Evolutionary conservation across 2,329 filamentous ascomycete species (phyloP).

Genomic region (Ambrosiella beaveri): DNA sequence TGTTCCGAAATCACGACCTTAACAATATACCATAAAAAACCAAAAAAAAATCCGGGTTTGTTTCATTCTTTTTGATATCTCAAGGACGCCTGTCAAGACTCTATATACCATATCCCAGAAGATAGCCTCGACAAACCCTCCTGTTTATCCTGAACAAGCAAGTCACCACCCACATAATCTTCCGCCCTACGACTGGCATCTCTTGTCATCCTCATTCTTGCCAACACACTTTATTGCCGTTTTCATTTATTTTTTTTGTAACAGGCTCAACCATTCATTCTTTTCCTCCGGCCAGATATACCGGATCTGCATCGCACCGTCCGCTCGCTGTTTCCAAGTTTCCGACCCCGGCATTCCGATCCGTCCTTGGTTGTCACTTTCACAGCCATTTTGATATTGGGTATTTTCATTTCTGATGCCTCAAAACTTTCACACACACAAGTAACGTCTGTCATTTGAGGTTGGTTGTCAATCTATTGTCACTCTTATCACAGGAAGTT

Average conservation of each 20-base stretch:
- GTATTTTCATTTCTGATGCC: neutral
- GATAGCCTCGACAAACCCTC: neutral
- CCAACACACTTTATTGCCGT: too few relatives aligned
- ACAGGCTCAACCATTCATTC: too few relatives aligned
- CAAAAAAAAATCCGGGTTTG: neutral
- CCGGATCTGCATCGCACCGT: too few relatives aligned
- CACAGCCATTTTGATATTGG: neutral
- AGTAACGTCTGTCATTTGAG: too few relatives aligned
- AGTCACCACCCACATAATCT: neutral
- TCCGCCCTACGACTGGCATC: too few relatives aligned
- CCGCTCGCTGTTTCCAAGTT: neutral
- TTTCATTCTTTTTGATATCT: neutral
- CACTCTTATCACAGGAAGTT: too few relatives aligned
- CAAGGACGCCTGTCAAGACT: neutral
- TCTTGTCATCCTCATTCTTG: neutral
- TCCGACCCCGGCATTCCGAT: neutral
- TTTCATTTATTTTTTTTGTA: too few relatives aligned
- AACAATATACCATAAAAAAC: neutral
- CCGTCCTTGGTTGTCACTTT: neutral
- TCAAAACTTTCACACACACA: neutral
- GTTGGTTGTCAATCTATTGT: too few relatives aligned
- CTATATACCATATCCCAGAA: neutral
- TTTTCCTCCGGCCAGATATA: too few relatives aligned
- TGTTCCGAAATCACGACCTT: neutral
- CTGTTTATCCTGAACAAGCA: neutral